These are phyloP conservation scores for Claviceps sp. DNA, from an alignment of 2,329 filamentous ascomycete species.

Conservation along the genomic window DNA sequence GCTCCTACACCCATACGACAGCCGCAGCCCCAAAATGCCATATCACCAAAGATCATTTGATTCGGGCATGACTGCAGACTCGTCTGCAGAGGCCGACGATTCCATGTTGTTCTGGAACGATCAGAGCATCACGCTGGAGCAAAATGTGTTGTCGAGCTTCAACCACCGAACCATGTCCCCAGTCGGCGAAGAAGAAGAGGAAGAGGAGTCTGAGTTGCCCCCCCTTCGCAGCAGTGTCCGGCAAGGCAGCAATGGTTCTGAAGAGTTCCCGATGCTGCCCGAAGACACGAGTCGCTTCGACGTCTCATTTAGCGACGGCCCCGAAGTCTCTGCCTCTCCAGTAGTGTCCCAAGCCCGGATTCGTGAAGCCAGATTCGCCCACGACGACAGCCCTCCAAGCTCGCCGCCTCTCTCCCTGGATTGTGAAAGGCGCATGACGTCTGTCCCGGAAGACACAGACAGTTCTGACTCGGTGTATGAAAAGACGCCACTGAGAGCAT, in stretches of 20 bases:
- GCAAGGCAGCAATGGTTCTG: constrained; percentile 19
- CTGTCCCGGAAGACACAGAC: constrained; percentile 22
- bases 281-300: constrained; percentile 25
- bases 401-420: constrained; percentile 27
- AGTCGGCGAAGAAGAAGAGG: constrained; percentile 10
- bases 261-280: constrained; percentile 26
- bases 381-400: constrained; percentile 32
- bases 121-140: neutral
- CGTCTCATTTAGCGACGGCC: constrained; percentile 27
- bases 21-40: neutral
- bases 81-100: neutral
- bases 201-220: constrained; percentile 22
- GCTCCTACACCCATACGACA: neutral
- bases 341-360: constrained; percentile 16
- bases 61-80: neutral
- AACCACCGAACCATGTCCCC: constrained; percentile 8
- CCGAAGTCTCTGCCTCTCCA: constrained; percentile 32
- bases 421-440: constrained; percentile 16
- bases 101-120: neutral
- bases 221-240: constrained; percentile 18
- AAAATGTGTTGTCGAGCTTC: constrained; percentile 6
- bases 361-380: constrained; percentile 21
- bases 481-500: constrained; percentile 29
- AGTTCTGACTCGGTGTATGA: constrained; percentile 21
- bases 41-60: constrained; percentile 1